Percentiles rank a stretch among this genome's conserved stretches.
Evolutionary conservation across 768 basidiomycete species (phyloP).

Genomic region (Suillus occidentalis): DNA sequence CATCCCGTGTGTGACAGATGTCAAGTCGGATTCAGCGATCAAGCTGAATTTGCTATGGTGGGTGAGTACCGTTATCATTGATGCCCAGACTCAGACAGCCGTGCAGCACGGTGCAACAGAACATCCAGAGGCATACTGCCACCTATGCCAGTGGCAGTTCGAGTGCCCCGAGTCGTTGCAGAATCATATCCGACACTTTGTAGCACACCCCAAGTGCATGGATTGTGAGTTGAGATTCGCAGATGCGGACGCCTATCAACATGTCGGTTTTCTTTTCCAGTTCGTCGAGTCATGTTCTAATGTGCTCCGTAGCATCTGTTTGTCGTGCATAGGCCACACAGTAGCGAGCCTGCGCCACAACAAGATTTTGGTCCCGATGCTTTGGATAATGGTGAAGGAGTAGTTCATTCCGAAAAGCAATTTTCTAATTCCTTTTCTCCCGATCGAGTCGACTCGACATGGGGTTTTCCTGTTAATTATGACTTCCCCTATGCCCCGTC

Average conservation of each 20-base stretch:
- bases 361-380: background rate
- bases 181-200: constrained; percentile 42
- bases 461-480: constrained; percentile 21
- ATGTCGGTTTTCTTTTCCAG: constrained; percentile 28
- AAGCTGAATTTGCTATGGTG: constrained; percentile 27
- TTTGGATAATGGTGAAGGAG: constrained; percentile 3
- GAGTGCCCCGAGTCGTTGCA: constrained; percentile 35
- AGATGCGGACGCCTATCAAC: constrained; percentile 36
- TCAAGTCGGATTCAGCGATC: constrained; percentile 27
- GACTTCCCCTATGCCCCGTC: constrained; percentile 27
- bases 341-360: background rate
- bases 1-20: constrained; percentile 31
- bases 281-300: constrained; percentile 4
- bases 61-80: constrained; percentile 10
- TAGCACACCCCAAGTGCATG: constrained; percentile 45
- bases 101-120: constrained; percentile 30
- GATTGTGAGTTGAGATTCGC: constrained; percentile 43
- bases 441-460: constrained; percentile 21
- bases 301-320: constrained; percentile 26
- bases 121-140: constrained; percentile 35
- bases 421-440: constrained; percentile 10
- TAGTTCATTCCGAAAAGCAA: background rate
- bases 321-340: constrained; percentile 22
- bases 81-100: constrained; percentile 14
- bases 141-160: constrained; percentile 41